Conservation (phyloP, 2,329 filamentous ascomycete species). For the Microsporum audouinii region DNA sequence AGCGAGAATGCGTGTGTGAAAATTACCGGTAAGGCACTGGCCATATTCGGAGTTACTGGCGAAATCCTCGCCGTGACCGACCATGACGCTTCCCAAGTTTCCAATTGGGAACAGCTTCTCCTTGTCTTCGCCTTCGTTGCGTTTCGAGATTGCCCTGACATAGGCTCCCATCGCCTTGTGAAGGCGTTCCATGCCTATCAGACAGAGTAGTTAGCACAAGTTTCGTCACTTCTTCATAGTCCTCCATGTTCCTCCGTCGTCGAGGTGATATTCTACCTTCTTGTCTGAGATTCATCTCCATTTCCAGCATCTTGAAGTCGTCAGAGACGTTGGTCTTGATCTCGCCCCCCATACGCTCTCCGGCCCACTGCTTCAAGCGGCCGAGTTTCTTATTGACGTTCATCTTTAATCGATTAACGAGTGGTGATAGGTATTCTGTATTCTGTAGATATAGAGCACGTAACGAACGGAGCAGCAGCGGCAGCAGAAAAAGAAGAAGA, state of each 20-base stretch:
- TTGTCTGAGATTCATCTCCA: slow-evolving; percentile 79
- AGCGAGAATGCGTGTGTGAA: neutral
- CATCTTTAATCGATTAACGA: slow-evolving; percentile 27
- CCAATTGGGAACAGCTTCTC: slow-evolving; percentile 74
- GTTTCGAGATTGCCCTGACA: slow-evolving; percentile 75
- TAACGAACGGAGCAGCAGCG: neutral
- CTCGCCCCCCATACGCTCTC: slow-evolving; percentile 89
- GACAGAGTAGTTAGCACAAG: neutral
- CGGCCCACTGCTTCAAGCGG: slow-evolving; percentile 94
- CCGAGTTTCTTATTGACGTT: slow-evolving; percentile 79
- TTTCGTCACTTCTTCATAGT: neutral
- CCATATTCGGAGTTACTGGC: slow-evolving; percentile 84
- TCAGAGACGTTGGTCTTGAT: slow-evolving; percentile 77
- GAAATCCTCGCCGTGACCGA: slow-evolving; percentile 82
- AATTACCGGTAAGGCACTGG: slow-evolving; percentile 63
- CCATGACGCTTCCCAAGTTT: slow-evolving; percentile 74
- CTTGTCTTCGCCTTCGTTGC: slow-evolving; percentile 73
- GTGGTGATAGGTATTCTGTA: neutral
- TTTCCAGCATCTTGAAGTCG: slow-evolving; percentile 80
- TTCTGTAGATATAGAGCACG: too few relatives aligned
- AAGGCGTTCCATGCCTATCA: slow-evolving; percentile 76
- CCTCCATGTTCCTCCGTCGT: too few relatives aligned
- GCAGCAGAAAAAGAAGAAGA: neutral
- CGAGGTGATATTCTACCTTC: slow-evolving; percentile 50
- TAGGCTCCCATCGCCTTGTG: slow-evolving; percentile 78